Conservation (phyloP, 2,329 filamentous ascomycete species). For the Alternaria ventricosa region DNA sequence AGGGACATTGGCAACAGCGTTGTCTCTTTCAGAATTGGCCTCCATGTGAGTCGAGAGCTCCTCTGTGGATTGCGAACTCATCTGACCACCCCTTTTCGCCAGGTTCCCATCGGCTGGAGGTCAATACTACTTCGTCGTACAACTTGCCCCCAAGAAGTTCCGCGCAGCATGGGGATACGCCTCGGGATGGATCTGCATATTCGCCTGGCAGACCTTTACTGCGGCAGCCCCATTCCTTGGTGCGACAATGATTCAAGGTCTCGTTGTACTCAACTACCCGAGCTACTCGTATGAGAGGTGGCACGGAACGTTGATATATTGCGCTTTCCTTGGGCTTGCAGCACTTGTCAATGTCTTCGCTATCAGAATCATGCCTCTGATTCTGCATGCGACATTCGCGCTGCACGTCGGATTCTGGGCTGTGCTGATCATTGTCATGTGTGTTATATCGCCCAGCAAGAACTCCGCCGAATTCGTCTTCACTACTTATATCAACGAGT, state of each 20-base stretch:
- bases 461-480: slow-evolving; percentile 51
- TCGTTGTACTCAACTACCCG: slow-evolving; percentile 43
- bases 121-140: slow-evolving; percentile 11
- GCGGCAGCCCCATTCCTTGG: slow-evolving; percentile 30
- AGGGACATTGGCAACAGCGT: slow-evolving; percentile 5
- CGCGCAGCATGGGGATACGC: background rate
- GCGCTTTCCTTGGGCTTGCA: slow-evolving; percentile 53
- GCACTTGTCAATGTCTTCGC: slow-evolving; percentile 53
- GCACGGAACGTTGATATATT: slow-evolving; percentile 49
- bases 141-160: slow-evolving; percentile 3
- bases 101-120: slow-evolving; percentile 13
- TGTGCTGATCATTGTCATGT: slow-evolving; percentile 54
- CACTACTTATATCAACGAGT: slow-evolving; percentile 52
- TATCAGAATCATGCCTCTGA: slow-evolving; percentile 47
- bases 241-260: slow-evolving; percentile 29
- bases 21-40: slow-evolving; percentile 7
- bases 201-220: slow-evolving; percentile 47
- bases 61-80: background rate
- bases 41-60: slow-evolving; percentile 3
- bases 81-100: background rate
- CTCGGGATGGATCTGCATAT: slow-evolving; percentile 28
- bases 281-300: slow-evolving; percentile 49
- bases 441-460: slow-evolving; percentile 49
- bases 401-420: slow-evolving; percentile 58
- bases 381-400: slow-evolving; percentile 37